Conservation (phyloP, 345 rosid species). For the Populus davidiana region DNA sequence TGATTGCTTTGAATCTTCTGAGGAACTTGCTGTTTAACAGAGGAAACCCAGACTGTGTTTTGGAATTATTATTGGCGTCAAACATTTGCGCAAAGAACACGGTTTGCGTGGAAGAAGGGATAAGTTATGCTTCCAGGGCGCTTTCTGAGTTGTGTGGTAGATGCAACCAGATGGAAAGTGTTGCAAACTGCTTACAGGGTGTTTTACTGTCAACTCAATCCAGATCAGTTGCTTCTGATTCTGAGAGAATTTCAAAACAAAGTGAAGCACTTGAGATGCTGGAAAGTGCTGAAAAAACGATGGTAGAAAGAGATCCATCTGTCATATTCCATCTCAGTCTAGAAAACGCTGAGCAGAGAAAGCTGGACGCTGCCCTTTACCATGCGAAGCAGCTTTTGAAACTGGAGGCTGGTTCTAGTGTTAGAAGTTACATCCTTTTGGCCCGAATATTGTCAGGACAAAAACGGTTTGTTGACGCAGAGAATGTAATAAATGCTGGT, state of each 20-base stretch:
- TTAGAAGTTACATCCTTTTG: conserved; percentile 55
- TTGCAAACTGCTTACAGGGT: conserved; percentile 49
- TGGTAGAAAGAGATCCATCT: conserved; percentile 33
- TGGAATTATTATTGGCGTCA: conserved; percentile 59
- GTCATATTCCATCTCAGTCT: conserved; percentile 54
- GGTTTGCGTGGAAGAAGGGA: conserved; percentile 51
- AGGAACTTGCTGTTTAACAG: conserved; percentile 45
- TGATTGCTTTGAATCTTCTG: conserved; percentile 60
- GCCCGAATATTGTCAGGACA: conserved; percentile 72
- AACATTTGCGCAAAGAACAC: conserved; percentile 45
- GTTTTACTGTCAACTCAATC: conserved; percentile 50
- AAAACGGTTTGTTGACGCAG: conserved; percentile 57
- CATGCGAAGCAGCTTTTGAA: conserved; percentile 49
- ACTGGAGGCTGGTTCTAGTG: conserved; percentile 56
- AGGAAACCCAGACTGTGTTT: conserved; percentile 53
- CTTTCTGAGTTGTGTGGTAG: conserved; percentile 25
- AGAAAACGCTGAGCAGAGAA: conserved; percentile 81
- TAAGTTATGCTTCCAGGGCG: conserved; percentile 48
- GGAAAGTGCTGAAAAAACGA: conserved; percentile 47
- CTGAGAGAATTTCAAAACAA: conserved; percentile 49
- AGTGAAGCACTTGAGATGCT: conserved; percentile 59
- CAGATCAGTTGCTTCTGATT: conserved; percentile 43
- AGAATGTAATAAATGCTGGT: conserved; percentile 57
- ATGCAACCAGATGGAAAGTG: conserved; percentile 54
- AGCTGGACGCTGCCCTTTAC: conserved; percentile 55